Evolutionary conservation across 2,329 filamentous ascomycete genomes (phyloP).

Genomic region (Ophiostoma sp.): DNA sequence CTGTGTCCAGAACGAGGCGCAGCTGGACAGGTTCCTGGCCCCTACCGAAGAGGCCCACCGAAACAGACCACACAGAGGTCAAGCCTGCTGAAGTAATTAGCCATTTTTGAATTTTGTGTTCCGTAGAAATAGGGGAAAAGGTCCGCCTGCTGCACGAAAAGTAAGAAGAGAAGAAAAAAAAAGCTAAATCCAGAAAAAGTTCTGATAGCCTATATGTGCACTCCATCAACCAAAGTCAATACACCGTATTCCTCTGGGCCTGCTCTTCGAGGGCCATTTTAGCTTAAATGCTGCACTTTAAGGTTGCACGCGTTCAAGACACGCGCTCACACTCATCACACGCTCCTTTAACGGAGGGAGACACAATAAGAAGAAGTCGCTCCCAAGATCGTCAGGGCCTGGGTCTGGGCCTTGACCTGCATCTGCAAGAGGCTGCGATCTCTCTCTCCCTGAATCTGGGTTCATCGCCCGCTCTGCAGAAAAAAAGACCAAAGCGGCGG

Average conservation of each 20-base stretch:
- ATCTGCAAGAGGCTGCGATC: neutral
- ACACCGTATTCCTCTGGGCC: neutral
- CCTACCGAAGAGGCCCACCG: neutral
- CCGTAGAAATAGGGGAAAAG: neutral
- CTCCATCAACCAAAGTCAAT: neutral
- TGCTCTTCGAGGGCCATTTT: neutral
- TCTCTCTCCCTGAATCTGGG: conserved; percentile 8
- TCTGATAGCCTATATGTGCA: neutral
- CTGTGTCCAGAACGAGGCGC: conserved; percentile 17
- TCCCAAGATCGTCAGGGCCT: neutral
- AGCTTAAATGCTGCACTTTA: neutral
- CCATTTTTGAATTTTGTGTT: neutral
- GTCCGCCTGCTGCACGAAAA: neutral
- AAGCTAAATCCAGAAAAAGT: neutral
- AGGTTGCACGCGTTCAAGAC: conserved; percentile 13
- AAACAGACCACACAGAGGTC: conserved; percentile 15
- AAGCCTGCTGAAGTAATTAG: conserved; percentile 13
- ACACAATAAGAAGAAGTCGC: neutral
- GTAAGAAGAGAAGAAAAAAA: neutral
- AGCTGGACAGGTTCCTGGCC: neutral
- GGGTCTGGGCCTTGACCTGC: neutral
- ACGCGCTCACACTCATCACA: neutral
- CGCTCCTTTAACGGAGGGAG: neutral
- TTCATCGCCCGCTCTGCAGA: neutral
- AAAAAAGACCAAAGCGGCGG: neutral